Conservation (phyloP, 2,329 filamentous ascomycete species). For the Aspergillus hiratsukae region DNA sequence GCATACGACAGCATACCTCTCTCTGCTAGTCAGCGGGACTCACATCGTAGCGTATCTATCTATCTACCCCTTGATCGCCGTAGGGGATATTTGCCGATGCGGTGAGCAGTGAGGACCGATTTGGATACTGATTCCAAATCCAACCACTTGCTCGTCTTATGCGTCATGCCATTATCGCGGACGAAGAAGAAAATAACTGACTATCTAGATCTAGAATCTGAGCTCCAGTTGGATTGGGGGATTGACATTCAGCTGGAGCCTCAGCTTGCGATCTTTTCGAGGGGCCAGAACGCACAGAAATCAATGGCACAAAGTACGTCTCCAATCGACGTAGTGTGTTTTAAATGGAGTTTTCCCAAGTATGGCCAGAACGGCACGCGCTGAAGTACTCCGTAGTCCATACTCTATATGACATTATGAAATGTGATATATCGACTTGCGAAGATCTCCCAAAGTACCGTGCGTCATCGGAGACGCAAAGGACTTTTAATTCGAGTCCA, state of each 20-base stretch:
- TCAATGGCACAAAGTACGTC: background rate
- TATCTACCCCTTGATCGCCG: background rate
- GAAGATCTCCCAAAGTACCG: constrained; percentile 15
- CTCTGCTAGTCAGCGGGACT: background rate
- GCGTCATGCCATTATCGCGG: background rate
- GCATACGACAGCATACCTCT: too few relatives aligned
- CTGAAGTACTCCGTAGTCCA: background rate
- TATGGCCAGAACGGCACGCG: background rate
- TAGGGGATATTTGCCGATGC: background rate
- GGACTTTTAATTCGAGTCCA: constrained; percentile 3
- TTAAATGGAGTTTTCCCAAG: background rate
- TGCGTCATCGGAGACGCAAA: constrained; percentile 3
- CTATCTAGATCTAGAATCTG: background rate
- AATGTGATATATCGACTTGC: constrained; percentile 8
- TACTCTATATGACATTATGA: background rate
- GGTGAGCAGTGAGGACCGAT: too few relatives aligned
- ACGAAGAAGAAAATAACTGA: background rate
- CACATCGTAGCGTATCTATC: background rate
- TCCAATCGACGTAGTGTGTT: background rate
- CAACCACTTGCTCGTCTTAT: background rate
- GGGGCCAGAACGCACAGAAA: too few relatives aligned
- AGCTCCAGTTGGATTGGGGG: background rate
- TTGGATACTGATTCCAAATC: background rate
- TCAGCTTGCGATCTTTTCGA: background rate
- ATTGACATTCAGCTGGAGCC: background rate